phyloP scores from a whole-genome alignment of 352 stramenopile genomes.

The Pythium biforme region DNA sequence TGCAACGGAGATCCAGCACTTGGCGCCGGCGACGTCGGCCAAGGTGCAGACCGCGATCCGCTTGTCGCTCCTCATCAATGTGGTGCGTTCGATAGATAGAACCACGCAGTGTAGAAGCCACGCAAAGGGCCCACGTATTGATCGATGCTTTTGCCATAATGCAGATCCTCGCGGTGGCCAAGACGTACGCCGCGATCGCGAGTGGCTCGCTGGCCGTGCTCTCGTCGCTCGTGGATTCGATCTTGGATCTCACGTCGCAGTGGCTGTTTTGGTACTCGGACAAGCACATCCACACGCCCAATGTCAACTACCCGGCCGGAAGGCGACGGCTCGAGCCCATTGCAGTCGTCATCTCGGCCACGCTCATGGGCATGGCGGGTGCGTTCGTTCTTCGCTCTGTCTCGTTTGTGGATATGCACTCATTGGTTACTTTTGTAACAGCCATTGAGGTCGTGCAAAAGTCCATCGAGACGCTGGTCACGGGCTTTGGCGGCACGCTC shows the following conservation, averaged over 20 bases:
- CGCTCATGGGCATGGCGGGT: slow-evolving; percentile 96
- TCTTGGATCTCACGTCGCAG: slow-evolving; percentile 94
- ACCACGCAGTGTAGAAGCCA: too few relatives aligned
- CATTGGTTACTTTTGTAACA: slow-evolving; percentile 6
- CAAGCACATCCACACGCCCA: slow-evolving; percentile 86
- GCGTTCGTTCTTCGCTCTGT: background rate
- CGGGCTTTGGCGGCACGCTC: slow-evolving; percentile 56
- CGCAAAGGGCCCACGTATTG: too few relatives aligned
- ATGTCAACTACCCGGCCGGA: slow-evolving; percentile 93
- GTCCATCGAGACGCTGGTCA: slow-evolving; percentile 78
- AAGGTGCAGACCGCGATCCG: slow-evolving; percentile 74
- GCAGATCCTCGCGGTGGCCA: slow-evolving; percentile 42
- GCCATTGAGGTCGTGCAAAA: slow-evolving; percentile 95
- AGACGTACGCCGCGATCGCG: slow-evolving; percentile 74
- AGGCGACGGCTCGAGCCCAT: slow-evolving; percentile 92
- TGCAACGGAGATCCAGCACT: slow-evolving; percentile 47
- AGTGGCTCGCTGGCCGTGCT: slow-evolving; percentile 93
- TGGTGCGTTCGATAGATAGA: slow-evolving; percentile 39
- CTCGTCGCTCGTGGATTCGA: slow-evolving; percentile 92
- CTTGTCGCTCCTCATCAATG: slow-evolving; percentile 64
- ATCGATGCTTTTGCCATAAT: too few relatives aligned
- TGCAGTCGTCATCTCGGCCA: slow-evolving; percentile 94
- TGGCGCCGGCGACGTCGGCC: slow-evolving; percentile 36
- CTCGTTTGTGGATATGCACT: too few relatives aligned
- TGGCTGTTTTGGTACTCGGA: slow-evolving; percentile 94